Conservation (phyloP, 176 grass and related monocot species). For the Triticum aestivum region DNA sequence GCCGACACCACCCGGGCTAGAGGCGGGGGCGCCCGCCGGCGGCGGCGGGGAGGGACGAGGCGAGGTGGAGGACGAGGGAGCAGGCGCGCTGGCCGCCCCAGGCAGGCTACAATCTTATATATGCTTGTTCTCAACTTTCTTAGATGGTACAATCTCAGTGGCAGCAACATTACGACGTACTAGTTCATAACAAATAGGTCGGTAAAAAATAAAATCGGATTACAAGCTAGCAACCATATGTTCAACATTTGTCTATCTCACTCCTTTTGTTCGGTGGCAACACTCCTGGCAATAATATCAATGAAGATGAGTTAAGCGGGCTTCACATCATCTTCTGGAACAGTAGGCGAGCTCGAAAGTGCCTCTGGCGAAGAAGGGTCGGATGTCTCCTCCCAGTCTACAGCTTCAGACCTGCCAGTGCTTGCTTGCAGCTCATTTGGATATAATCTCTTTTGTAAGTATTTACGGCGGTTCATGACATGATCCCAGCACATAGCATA, state of each 20-base stretch:
- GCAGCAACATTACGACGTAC: too few relatives aligned
- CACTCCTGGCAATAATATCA: neutral
- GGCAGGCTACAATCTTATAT: too few relatives aligned
- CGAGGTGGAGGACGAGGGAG: too few relatives aligned
- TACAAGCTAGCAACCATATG: too few relatives aligned
- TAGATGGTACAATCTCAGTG: too few relatives aligned
- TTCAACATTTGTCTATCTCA: neutral
- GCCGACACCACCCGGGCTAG: too few relatives aligned
- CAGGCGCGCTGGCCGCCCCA: too few relatives aligned
- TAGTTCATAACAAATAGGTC: too few relatives aligned
- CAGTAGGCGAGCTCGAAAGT: neutral
- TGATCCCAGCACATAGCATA: neutral
- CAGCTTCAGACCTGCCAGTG: neutral
- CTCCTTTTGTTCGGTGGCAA: neutral
- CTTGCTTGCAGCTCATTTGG: neutral
- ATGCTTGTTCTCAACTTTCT: too few relatives aligned
- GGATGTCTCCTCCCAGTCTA: neutral
- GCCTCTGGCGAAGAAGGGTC: neutral
- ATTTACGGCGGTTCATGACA: neutral
- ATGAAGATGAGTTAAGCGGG: neutral
- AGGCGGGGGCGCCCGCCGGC: too few relatives aligned
- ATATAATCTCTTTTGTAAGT: neutral
- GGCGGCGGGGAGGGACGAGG: too few relatives aligned
- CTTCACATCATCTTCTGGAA: neutral
- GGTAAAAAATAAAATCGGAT: too few relatives aligned